Evolutionary conservation across 306 rosid species (phyloP).

Genomic region (Purshia tridentata): DNA sequence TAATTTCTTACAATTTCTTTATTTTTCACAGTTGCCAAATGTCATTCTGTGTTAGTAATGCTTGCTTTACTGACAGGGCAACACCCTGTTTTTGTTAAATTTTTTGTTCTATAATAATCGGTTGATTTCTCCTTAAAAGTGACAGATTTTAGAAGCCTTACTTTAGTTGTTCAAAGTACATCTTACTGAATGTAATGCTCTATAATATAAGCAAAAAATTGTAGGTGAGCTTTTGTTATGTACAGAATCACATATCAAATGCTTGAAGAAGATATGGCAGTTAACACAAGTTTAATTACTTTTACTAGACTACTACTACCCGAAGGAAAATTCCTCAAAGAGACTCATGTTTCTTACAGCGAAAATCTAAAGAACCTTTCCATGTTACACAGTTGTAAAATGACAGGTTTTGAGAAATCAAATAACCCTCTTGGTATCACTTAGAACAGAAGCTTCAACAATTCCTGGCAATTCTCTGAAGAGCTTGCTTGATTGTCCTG

Average conservation of each 20-base stretch:
- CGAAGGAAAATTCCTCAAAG: conserved; percentile 15
- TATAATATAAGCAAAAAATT: background rate
- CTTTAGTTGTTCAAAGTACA: background rate
- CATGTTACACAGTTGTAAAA: conserved; percentile 5
- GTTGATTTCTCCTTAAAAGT: background rate
- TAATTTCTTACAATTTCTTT: background rate
- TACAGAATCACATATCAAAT: conserved; percentile 9
- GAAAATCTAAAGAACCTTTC: conserved; percentile 20
- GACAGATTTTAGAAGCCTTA: background rate
- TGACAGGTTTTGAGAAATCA: background rate
- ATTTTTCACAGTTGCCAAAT: no score
- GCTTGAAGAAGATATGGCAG: background rate
- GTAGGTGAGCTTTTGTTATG: background rate
- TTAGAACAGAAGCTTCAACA: conserved; percentile 19
- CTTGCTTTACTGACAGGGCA: background rate
- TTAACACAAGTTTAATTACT: background rate
- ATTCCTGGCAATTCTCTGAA: conserved; percentile 28
- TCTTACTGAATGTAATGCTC: background rate
- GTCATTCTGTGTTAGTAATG: no score
- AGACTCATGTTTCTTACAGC: conserved; percentile 17
- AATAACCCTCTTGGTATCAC: conserved; percentile 1
- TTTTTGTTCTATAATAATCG: background rate
- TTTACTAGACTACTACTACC: conserved; percentile 18
- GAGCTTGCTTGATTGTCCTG: conserved; percentile 32
- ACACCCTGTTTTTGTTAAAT: background rate